phyloP scores from a whole-genome alignment of 331 rosid genomes.

The Acacia pycnantha region DNA sequence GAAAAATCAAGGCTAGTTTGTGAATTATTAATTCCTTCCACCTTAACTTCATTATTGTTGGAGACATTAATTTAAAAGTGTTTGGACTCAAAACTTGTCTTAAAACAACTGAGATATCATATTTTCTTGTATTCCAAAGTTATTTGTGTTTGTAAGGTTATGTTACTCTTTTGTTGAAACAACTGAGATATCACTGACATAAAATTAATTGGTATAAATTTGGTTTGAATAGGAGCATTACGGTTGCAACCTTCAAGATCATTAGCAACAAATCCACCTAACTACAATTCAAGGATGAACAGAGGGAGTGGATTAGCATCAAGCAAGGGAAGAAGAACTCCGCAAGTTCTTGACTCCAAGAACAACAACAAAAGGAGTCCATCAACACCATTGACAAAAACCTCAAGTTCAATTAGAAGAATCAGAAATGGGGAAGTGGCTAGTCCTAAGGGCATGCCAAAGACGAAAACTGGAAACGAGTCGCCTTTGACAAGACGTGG shows the following conservation, averaged over 20 bases:
- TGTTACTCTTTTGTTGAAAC: too few relatives aligned
- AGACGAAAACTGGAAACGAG: conserved; percentile 12
- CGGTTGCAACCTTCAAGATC: conserved; percentile 37
- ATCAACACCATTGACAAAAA: not conserved
- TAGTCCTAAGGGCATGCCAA: conserved; percentile 25
- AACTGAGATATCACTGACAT: not conserved
- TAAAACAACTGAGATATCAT: not conserved
- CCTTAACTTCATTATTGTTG: not conserved
- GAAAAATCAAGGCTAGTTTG: conserved; percentile 60
- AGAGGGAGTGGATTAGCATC: conserved; percentile 33
- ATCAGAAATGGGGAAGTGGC: not conserved
- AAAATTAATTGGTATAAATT: conserved; percentile 6
- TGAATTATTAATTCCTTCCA: not conserved
- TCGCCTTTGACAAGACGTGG: conserved; percentile 1
- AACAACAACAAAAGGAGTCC: conserved; percentile 20
- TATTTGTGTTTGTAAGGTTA: not conserved
- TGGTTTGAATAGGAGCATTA: conserved; percentile 41
- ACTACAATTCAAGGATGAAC: conserved; percentile 33
- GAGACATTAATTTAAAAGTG: too few relatives aligned
- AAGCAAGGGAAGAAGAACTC: conserved; percentile 28
- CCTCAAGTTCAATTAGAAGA: conserved; percentile 26
- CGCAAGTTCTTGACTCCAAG: conserved; percentile 22
- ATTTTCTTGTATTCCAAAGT: not conserved
- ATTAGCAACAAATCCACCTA: conserved; percentile 26
- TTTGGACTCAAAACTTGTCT: not conserved